Base-by-base conservation (phyloP, 495 filamentous ascomycete species). In the Immersiella caudata region DNA sequence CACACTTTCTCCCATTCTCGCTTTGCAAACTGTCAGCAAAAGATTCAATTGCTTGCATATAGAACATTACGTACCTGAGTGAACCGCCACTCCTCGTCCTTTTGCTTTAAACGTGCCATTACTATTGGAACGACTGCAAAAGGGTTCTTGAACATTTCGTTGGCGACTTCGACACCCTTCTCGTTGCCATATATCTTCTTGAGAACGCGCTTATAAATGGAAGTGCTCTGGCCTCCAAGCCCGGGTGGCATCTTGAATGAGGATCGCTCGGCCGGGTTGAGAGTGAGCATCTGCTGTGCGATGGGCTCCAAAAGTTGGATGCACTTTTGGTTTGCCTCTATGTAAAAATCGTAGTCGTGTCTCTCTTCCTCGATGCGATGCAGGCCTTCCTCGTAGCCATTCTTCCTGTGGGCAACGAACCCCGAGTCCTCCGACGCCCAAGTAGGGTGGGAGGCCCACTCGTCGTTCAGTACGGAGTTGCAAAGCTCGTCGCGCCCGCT, bases 1-100 rank as follows among this genome's bases (percentile, higher is more conserved):
- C 96, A 99, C 24, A 98, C 92, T 76, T 97, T 98, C 78, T 98
- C 93, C 96, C 96, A 99, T 74, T 98, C 96, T 25, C 95, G 92
- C 85, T 92, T 65, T 56, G 21, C 24, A n/a, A n/a, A 8, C 9
- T 8, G 67, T 78, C 40, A 75, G 70, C 57, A 60, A 27, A 16
- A 20, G 24, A 46, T 64, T 11, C 18, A 9, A 49, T 6, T 2
- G 3, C 11, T n/a, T n/a, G 21, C 5, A 14, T 11, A 16, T 35
- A 3, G 6, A 21, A 22, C 5, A 21, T 27, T 51, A 18, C 69
- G 7, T 68, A 74, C 83, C 78, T 92, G 93, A 33, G 92, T 92
- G 50, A 93, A 91, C 68, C 96, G 92, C 96, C 96, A 99, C 72
- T 97, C 93, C 75, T 98, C 95, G 49, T 93, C 90, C 70, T 97